A percentile compares a stretch with the other conserved stretches of the same genome.
Conservation (phyloP, 1,139 yeast species). For the Protomyces pachydermus region DNA sequence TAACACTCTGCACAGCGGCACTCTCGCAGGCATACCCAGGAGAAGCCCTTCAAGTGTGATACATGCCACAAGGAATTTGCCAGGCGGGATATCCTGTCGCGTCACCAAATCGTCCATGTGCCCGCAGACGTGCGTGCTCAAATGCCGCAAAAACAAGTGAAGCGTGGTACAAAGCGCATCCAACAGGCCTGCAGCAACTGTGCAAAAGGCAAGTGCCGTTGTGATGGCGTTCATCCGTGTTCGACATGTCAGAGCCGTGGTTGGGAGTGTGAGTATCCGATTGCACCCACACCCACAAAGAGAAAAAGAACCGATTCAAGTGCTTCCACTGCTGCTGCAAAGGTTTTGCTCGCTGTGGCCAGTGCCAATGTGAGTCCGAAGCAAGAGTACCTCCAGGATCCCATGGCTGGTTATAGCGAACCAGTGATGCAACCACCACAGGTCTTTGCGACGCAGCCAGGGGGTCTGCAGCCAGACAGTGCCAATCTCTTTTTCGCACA, state of each 20-base stretch:
- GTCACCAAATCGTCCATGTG: slow-evolving; percentile 21
- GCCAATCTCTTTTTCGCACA: slow-evolving; percentile 9
- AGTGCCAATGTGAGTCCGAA: slow-evolving; percentile 24
- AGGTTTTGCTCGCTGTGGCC: slow-evolving; percentile 17
- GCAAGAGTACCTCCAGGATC: slow-evolving; percentile 13
- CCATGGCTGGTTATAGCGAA: slow-evolving; percentile 3
- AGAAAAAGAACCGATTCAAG: slow-evolving; percentile 22
- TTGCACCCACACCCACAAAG: slow-evolving; percentile 17
- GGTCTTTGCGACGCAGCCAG: slow-evolving; percentile 15
- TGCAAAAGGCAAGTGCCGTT: slow-evolving; percentile 23
- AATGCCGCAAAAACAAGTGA: slow-evolving; percentile 20
- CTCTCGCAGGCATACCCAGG: slow-evolving; percentile 20
- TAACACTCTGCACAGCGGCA: slow-evolving; percentile 6
- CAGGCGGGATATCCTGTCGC: slow-evolving; percentile 18
- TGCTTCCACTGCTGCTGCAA: slow-evolving; percentile 23
- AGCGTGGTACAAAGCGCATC: slow-evolving; percentile 21
- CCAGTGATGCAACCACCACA: slow-evolving; percentile 21
- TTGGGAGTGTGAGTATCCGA: slow-evolving; percentile 15
- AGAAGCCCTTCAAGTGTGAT: slow-evolving; percentile 25
- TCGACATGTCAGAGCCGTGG: slow-evolving; percentile 20
- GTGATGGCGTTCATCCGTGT: slow-evolving; percentile 24
- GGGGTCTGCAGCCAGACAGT: neutral
- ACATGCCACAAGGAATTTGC: slow-evolving; percentile 23
- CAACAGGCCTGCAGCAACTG: slow-evolving; percentile 24
- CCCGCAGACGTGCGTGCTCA: slow-evolving; percentile 22